Base-by-base conservation (phyloP, 371 early-diverging fungal species). In the Mucor lusitanicus region DNA sequence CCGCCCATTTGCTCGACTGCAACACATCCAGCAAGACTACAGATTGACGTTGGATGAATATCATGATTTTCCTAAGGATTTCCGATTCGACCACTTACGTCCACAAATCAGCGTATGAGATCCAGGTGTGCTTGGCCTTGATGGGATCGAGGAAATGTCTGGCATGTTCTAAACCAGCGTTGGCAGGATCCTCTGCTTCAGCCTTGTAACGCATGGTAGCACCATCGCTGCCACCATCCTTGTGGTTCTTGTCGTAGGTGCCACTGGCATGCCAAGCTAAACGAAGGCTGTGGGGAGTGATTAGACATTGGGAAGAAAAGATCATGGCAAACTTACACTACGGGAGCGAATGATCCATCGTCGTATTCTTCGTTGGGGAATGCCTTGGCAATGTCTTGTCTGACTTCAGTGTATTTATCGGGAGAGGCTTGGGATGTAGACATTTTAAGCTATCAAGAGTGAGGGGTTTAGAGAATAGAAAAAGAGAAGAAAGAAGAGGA, bases 261-360 rank as follows among this genome's bases (percentile, higher is more conserved):
- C 95, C 95, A 63, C 91, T 83, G 13, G 92, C 87, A 79, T 95
- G 95, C 94, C 93, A 93, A 37, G 94, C 93, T 44, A 91, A 85
- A 66, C 90, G 93, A 65, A 95, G 88, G 17, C 84, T 84, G 65
- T 46, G 15, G 2, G 7, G 6, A 15, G 21, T n/a, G 33, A 64
- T 39, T 50, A 42, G 25, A 25, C 56, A 56, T 56, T 56, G 32
- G n/a, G n/a, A n/a, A n/a, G n/a, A n/a, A n/a, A 33, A 53, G 25
- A 30, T 9, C 17, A 32, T 1, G 8, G 37, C n/a, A 17, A 13
- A 46, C 77, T 75, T 81, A 84, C 75, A 93, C 82, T 46, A 95
- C 86, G 35, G 94, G 94, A 17, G 91, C 93, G 76, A 90, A 83
- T 19, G 89, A 89, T 63, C 94, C 95, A 72, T 95, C 95, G 75